A percentile compares a stretch with the other conserved stretches of the same genome.
These are phyloP conservation scores for Pseudogymnoascus sp. DNA, from an alignment of 2,329 filamentous ascomycete genomes.

Conservation along the genomic window DNA sequence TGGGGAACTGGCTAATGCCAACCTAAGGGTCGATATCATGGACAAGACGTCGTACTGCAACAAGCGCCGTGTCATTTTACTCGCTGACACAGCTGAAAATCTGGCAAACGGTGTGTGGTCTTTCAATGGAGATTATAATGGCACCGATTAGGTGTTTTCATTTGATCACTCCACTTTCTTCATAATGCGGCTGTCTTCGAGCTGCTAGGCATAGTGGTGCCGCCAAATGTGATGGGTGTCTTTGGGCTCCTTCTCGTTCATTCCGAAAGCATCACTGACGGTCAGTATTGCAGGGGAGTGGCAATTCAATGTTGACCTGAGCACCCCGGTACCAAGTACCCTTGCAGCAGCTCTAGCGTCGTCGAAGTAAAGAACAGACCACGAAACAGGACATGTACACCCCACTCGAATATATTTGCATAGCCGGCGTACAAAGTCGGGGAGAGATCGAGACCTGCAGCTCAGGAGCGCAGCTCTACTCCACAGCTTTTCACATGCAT, in stretches of 20 bases:
- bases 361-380: not conserved
- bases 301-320: conserved; percentile 2
- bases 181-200: not conserved
- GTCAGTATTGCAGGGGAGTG: conserved; percentile 7
- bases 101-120: conserved; percentile 69
- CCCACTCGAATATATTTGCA: not conserved
- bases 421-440: not conserved
- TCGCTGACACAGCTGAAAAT: conserved; percentile 90
- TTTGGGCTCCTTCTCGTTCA: not conserved
- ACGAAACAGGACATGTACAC: not conserved
- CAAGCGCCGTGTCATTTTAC: conserved; percentile 77
- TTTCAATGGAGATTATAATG: conserved; percentile 10
- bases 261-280: not conserved
- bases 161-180: not conserved
- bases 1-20: conserved; percentile 73
- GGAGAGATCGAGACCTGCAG: not conserved
- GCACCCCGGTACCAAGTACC: not conserved
- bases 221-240: not conserved
- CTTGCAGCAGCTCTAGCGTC: conserved; percentile 2
- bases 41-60: conserved; percentile 98
- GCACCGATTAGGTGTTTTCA: not conserved
- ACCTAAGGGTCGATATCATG: conserved; percentile 95
- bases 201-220: not conserved
- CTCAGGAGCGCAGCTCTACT: not conserved
- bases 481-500: not conserved